A percentile compares a stretch with the other conserved stretches of the same genome.
phyloP scores from a whole-genome alignment of 371 early-diverging fungal species.

The Mucor mucedo region DNA sequence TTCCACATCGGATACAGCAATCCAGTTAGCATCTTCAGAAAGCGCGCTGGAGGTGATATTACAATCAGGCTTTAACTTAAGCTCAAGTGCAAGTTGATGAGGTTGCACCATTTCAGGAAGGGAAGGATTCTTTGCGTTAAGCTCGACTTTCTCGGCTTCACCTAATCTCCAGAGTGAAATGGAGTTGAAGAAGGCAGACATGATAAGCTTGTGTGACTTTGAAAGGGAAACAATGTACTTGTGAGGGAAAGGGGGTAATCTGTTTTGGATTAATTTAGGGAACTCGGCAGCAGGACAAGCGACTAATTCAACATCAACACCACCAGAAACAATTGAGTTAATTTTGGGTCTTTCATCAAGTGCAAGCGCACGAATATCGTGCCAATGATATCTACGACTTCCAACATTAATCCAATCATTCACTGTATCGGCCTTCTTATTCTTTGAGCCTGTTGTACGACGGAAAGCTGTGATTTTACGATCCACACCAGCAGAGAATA shows the following conservation, averaged over 20 bases:
- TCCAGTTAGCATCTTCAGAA: conserved; percentile 84
- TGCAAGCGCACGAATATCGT: conserved; percentile 89
- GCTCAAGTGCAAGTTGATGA: conserved; percentile 65
- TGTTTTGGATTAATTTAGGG: conserved; percentile 68
- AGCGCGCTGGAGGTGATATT: conserved; percentile 77
- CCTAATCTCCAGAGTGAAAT: conserved; percentile 86
- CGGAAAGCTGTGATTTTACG: conserved; percentile 79
- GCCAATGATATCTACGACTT: conserved; percentile 86
- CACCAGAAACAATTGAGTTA: conserved; percentile 83
- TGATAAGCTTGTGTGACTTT: conserved; percentile 61
- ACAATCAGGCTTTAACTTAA: conserved; percentile 64
- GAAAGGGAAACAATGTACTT: conserved; percentile 73
- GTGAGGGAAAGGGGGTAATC: conserved; percentile 81
- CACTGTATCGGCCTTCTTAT: conserved; percentile 26
- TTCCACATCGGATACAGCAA: conserved; percentile 84
- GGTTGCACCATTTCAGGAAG: conserved; percentile 62
- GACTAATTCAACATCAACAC: conserved; percentile 78
- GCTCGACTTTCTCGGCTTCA: conserved; percentile 37
- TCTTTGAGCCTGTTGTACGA: conserved; percentile 22
- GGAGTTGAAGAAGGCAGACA: conserved; percentile 63
- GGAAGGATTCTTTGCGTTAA: conserved; percentile 25
- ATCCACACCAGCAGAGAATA: conserved; percentile 92
- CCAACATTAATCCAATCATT: conserved; percentile 77
- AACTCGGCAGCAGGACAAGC: conserved; percentile 70
- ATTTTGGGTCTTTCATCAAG: conserved; percentile 65